These are phyloP conservation scores for Fistulinella prunicolor DNA, from an alignment of 768 basidiomycete genomes.

Conservation along the genomic window DNA sequence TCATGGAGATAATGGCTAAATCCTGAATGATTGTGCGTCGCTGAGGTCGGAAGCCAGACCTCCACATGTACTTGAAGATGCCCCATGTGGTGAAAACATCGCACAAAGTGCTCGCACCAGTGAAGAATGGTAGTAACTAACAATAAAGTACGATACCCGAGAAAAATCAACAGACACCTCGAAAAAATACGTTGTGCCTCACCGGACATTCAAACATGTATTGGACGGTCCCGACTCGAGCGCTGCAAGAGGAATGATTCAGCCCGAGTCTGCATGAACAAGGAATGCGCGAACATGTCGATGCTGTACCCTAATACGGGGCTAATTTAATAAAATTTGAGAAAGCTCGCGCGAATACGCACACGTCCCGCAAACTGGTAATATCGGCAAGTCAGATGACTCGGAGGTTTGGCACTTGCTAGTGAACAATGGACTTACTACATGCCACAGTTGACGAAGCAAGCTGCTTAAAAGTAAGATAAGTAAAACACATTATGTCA, in stretches of 20 bases:
- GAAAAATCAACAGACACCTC: not conserved
- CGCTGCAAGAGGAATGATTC: not conserved
- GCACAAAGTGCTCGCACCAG: not conserved
- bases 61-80: slow-evolving; percentile 20
- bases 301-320: not conserved
- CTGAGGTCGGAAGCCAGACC: slow-evolving; percentile 9
- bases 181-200: not conserved
- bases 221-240: slow-evolving; percentile 1
- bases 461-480: slow-evolving; percentile 1
- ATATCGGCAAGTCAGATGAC: not conserved
- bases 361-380: slow-evolving; percentile 9
- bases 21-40: slow-evolving; percentile 6
- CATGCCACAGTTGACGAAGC: not conserved
- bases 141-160: too few relatives aligned
- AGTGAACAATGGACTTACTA: not conserved
- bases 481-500: not conserved
- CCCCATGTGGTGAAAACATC: slow-evolving; percentile 4
- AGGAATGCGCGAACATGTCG: slow-evolving; percentile 4
- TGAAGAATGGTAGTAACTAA: slow-evolving; percentile 1
- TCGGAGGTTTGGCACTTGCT: too few relatives aligned
- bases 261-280: not conserved
- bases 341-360: not conserved
- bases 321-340: not conserved
- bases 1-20: slow-evolving; percentile 12
- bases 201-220: not conserved